Percentiles rank a stretch among this genome's conserved stretches.
phyloP scores from a whole-genome alignment of 2,329 filamentous ascomycete genomes.

The Aspergillus brasiliensis region DNA sequence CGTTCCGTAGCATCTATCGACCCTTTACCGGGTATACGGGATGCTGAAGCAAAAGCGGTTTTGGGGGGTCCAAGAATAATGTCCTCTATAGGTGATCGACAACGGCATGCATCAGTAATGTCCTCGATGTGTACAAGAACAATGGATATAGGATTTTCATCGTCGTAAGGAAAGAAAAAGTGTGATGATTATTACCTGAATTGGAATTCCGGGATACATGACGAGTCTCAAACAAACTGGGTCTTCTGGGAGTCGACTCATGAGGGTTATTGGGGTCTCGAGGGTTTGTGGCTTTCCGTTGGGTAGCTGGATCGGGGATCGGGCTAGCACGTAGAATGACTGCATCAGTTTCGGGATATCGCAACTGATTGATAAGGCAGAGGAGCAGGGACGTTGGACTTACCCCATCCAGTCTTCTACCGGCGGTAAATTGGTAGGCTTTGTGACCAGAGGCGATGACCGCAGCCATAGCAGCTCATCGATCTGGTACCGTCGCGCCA shows the following conservation, averaged over 20 bases:
- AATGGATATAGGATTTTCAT: no score
- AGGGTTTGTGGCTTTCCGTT: constrained; percentile 40
- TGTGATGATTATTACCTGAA: constrained; percentile 42
- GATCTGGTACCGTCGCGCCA: constrained; percentile 67
- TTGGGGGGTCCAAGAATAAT: constrained; percentile 84
- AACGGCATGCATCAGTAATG: constrained; percentile 22
- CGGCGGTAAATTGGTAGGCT: constrained; percentile 76
- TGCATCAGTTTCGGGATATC: constrained; percentile 23
- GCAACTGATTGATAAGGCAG: constrained; percentile 5
- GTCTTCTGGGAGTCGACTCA: constrained; percentile 39
- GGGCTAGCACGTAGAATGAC: constrained; percentile 33
- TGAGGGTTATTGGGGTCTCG: constrained; percentile 39
- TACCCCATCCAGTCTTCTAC: constrained; percentile 97
- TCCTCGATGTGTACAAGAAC: not conserved
- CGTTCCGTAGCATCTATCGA: constrained; percentile 49
- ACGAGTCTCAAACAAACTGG: constrained; percentile 46
- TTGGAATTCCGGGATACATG: constrained; percentile 52
- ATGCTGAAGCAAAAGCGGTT: constrained; percentile 77
- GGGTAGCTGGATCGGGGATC: constrained; percentile 44
- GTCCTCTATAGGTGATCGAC: constrained; percentile 63
- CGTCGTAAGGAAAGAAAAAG: not conserved
- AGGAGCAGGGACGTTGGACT: constrained; percentile 30
- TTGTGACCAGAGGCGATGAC: constrained; percentile 79
- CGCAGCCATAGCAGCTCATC: constrained; percentile 75
- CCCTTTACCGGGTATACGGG: constrained; percentile 54